Percentiles rank a stretch among this genome's conserved stretches.
These are phyloP conservation scores for Fusarium sp. DNA, from an alignment of 2,329 filamentous ascomycete species.

Conservation along the genomic window DNA sequence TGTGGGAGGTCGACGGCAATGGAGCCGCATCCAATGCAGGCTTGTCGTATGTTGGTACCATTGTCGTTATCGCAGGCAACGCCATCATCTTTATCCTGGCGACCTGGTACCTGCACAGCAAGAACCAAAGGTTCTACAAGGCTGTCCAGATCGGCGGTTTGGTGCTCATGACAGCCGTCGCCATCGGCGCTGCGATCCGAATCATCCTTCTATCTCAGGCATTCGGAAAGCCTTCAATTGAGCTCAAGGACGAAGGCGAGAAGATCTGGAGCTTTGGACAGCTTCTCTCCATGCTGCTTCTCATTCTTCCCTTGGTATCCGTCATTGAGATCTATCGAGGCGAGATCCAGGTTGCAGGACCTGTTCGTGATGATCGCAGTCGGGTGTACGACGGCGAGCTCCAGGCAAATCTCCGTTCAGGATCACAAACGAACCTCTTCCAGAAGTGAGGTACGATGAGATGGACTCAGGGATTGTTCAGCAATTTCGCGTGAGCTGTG, in stretches of 20 bases:
- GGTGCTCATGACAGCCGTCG: conserved; percentile 63
- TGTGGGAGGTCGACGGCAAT: conserved; percentile 58
- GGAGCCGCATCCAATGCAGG: conserved; percentile 51
- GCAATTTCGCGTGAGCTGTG: neutral
- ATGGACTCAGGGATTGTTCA: neutral
- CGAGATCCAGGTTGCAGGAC: conserved; percentile 49
- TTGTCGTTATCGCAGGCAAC: conserved; percentile 67
- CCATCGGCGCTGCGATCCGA: conserved; percentile 64
- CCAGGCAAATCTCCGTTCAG: conserved; percentile 47
- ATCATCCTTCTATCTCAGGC: conserved; percentile 67
- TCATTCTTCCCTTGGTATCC: conserved; percentile 34
- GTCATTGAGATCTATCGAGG: conserved; percentile 33
- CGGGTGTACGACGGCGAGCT: conserved; percentile 54
- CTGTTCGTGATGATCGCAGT: conserved; percentile 51
- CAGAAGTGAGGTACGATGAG: conserved; percentile 39
- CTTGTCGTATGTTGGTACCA: conserved; percentile 65
- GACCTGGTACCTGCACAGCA: conserved; percentile 70
- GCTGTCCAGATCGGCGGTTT: conserved; percentile 61
- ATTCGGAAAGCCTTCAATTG: conserved; percentile 52
- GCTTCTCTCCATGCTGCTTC: conserved; percentile 38
- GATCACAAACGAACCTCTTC: conserved; percentile 50
- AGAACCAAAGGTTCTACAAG: conserved; percentile 62
- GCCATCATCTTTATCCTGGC: conserved; percentile 64
- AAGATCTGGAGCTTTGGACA: conserved; percentile 40
- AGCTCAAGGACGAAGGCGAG: conserved; percentile 40